These are phyloP conservation scores for Pascua guehoae DNA, from an alignment of 1,284 basidiomycete species.

Conservation along the genomic window DNA sequence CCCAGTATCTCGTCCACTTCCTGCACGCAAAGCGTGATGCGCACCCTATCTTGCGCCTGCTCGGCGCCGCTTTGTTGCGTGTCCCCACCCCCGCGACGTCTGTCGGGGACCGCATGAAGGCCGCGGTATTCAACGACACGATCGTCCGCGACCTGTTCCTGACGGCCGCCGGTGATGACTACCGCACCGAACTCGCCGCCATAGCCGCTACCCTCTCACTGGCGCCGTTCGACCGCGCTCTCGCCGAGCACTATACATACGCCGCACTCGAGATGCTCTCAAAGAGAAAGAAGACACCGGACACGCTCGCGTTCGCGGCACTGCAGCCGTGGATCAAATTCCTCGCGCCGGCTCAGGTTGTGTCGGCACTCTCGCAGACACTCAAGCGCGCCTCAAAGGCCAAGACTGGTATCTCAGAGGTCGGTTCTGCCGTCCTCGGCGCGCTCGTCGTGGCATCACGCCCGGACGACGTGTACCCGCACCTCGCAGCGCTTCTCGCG, in stretches of 20 bases:
- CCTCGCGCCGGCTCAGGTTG: conserved; percentile 19
- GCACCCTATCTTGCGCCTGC: conserved; percentile 2
- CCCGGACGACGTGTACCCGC: conserved; percentile 2
- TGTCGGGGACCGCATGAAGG: conserved; percentile 7
- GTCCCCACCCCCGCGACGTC: background rate
- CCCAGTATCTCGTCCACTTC: conserved; percentile 25
- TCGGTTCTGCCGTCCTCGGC: background rate
- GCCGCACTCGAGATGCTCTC: conserved; percentile 17
- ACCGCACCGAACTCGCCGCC: conserved; percentile 1
- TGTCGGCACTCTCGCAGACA: conserved; percentile 9
- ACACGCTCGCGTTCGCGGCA: conserved; percentile 19
- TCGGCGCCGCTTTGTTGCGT: background rate
- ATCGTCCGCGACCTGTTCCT: conserved; percentile 16
- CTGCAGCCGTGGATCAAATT: conserved; percentile 34
- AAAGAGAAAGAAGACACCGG: conserved; percentile 22
- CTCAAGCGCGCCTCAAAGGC: conserved; percentile 3
- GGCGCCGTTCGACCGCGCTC: conserved; percentile 14
- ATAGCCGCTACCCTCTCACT: conserved; percentile 3
- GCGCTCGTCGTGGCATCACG: conserved; percentile 7
- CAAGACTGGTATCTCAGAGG: background rate
- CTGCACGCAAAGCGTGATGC: background rate
- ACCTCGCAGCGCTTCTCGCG: conserved; percentile 6
- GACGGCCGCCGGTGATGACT: conserved; percentile 5
- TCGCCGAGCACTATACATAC: conserved; percentile 27
- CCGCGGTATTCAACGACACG: conserved; percentile 18